Evolutionary conservation across 495 filamentous ascomycete species (phyloP).

Genomic region (Xylaria venustula): DNA sequence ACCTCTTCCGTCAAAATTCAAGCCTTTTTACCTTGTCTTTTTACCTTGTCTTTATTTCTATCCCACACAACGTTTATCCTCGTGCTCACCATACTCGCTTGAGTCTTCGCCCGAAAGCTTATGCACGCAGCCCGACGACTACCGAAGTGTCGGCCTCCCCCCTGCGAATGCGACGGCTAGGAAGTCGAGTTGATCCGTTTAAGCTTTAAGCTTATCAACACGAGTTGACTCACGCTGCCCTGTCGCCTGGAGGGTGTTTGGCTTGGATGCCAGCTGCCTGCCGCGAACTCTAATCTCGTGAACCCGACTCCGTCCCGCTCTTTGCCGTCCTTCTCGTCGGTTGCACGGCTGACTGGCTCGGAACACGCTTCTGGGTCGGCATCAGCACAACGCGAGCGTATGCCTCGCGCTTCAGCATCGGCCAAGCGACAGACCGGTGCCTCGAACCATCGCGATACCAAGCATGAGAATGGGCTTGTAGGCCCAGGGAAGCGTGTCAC

Average conservation of each 20-base stretch:
- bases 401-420: slow-evolving; percentile 69
- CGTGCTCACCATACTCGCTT: slow-evolving; percentile 6
- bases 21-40: slow-evolving; percentile 8
- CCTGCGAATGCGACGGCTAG: slow-evolving; percentile 6
- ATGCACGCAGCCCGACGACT: background rate
- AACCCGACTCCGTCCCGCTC: background rate
- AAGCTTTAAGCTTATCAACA: background rate
- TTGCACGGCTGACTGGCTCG: slow-evolving; percentile 45
- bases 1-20: slow-evolving; percentile 5
- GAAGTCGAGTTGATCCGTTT: background rate
- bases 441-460: slow-evolving; percentile 69
- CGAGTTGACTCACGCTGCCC: slow-evolving; percentile 8
- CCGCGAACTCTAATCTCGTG: background rate
- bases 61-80: slow-evolving; percentile 8
- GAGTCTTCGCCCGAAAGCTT: background rate
- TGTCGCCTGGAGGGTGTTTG: background rate
- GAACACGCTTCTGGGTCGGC: slow-evolving; percentile 50
- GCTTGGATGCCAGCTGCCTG: background rate
- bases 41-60: slow-evolving; percentile 5
- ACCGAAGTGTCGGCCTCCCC: background rate
- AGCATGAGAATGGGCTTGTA: slow-evolving; percentile 85
- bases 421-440: slow-evolving; percentile 66
- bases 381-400: slow-evolving; percentile 48
- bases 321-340: slow-evolving; percentile 17
- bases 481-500: slow-evolving; percentile 77